A percentile compares a stretch with the other conserved stretches of the same genome.
Evolutionary conservation across 1,284 basidiomycete genomes (phyloP).

Genomic region (Boletellus deceptivus): DNA sequence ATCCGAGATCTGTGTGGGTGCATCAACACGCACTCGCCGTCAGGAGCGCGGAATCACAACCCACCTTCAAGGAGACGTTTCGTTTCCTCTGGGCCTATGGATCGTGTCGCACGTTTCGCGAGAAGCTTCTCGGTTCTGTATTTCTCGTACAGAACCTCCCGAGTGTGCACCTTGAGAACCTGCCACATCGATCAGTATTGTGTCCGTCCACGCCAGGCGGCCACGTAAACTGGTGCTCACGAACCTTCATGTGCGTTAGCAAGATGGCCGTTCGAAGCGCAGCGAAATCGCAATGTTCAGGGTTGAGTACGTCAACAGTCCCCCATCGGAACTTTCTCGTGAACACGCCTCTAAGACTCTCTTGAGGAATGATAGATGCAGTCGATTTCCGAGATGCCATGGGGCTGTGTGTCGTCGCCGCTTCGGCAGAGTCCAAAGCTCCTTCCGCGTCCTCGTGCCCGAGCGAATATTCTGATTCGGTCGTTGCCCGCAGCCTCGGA

Average conservation of each 20-base stretch:
- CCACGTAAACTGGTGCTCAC: constrained; percentile 25
- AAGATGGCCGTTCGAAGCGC: constrained; percentile 75
- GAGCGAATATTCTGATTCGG: constrained; percentile 18
- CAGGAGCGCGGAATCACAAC: constrained; percentile 30
- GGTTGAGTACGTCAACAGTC: constrained; percentile 77
- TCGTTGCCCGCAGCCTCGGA: constrained; percentile 21
- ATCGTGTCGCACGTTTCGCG: constrained; percentile 72
- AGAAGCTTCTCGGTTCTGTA: constrained; percentile 83
- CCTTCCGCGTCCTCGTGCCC: constrained; percentile 18
- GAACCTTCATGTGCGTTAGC: constrained; percentile 76
- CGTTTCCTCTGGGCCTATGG: constrained; percentile 70
- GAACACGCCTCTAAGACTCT: constrained; percentile 68
- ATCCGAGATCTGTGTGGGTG: constrained; percentile 37
- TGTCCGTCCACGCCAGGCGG: constrained; percentile 10
- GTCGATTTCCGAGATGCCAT: constrained; percentile 37
- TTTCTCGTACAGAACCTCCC: constrained; percentile 80
- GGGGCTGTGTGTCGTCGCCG: constrained; percentile 21
- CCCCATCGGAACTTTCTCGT: constrained; percentile 79
- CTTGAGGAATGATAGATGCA: constrained; percentile 53
- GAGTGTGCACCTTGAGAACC: constrained; percentile 76
- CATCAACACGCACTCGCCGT: constrained; percentile 22
- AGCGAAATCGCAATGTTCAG: constrained; percentile 79
- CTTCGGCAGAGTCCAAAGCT: constrained; percentile 15
- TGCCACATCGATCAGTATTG: constrained; percentile 38
- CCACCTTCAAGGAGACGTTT: constrained; percentile 68